Evolutionary conservation across 345 rosid genomes (phyloP), one percentile per base, ranked within the genome.

Genomic region (Gossypium australe): DNA sequence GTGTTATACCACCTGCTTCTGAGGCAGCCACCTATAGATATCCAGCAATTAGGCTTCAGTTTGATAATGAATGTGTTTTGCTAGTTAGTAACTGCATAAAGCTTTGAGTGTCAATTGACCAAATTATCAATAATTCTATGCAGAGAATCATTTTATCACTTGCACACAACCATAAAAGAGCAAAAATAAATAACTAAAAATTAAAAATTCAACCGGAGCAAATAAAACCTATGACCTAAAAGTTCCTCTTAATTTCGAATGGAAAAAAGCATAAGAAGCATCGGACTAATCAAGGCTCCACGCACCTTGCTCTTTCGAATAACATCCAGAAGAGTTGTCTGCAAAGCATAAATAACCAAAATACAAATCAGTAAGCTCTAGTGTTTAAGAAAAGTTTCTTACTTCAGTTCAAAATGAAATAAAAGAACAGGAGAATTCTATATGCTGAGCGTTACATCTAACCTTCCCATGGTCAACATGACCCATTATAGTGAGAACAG

Each of bases 401-500:
- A 18, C 49, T 62, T 43, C 6, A 59, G 18, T 47, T 53, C 43
- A 75, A 65, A 43, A 3, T 38, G 47, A 60, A 61, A 60, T 17
- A 18, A 73, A 51, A 41, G 38, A 71, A 9, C 52, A 14, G 14
- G 4, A 49, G 55, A 66, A 75, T 53, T 66, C 27, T 55, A 11
- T 41, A 17, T 22, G 20, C 38, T 58, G 48, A 27, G 48, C 12
- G 10, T 29, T 56, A 74, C 34, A 41, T 61, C 81, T 74, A 82
- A 89, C 99, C 92, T 95, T 95, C 81, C 99, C 99, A 67, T 95
- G 99, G 82, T 95, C 99, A 22, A 95, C 99, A 79, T 95, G 99
- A 79, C 99, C 99, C 99, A 95, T 95, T 76, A 95, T 95, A n/a
- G 99, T 95, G 76, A 95, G 90, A 69, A 95, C 97, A 78, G 99